These are phyloP conservation scores for Aspergillus homomorphus DNA, from an alignment of 495 filamentous ascomycete genomes.

Conservation along the genomic window DNA sequence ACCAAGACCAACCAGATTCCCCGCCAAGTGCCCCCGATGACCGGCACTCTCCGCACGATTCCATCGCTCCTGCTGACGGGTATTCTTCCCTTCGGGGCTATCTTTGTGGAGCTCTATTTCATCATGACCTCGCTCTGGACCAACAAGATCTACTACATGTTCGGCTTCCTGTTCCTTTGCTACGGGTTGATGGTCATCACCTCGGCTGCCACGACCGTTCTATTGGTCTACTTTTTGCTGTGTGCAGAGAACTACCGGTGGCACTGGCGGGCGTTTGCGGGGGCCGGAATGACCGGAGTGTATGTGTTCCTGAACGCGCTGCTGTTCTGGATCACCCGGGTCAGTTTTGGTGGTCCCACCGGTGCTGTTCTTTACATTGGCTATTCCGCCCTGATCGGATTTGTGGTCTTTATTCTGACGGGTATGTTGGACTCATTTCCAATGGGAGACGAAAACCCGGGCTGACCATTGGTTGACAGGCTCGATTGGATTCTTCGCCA, in stretches of 20 bases:
- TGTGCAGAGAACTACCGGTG: slow-evolving; percentile 97
- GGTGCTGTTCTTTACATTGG: slow-evolving; percentile 89
- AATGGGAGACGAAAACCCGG: neutral
- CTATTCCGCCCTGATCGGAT: slow-evolving; percentile 84
- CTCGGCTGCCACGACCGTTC: slow-evolving; percentile 82
- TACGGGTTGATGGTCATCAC: slow-evolving; percentile 98
- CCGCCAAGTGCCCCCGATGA: slow-evolving; percentile 83
- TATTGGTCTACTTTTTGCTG: slow-evolving; percentile 91
- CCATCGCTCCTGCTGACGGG: slow-evolving; percentile 88
- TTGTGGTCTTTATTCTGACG: slow-evolving; percentile 88
- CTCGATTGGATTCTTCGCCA: slow-evolving; percentile 91
- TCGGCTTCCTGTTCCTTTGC: slow-evolving; percentile 96
- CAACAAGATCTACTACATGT: slow-evolving; percentile 99
- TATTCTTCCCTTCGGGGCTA: slow-evolving; percentile 89
- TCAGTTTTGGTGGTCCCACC: slow-evolving; percentile 79
- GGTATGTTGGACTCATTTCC: slow-evolving; percentile 54
- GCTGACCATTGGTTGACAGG: slow-evolving; percentile 46
- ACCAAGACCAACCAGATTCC: slow-evolving; percentile 98
- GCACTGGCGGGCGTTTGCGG: slow-evolving; percentile 93
- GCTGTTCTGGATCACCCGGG: slow-evolving; percentile 80
- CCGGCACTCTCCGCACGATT: slow-evolving; percentile 75
- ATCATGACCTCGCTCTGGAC: slow-evolving; percentile 98
- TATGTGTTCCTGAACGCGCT: slow-evolving; percentile 90
- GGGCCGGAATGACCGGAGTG: slow-evolving; percentile 78
- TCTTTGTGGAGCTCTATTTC: slow-evolving; percentile 97